Conservation (phyloP, 1,139 yeast species). For the Saccharomycopsis phalli region DNA sequence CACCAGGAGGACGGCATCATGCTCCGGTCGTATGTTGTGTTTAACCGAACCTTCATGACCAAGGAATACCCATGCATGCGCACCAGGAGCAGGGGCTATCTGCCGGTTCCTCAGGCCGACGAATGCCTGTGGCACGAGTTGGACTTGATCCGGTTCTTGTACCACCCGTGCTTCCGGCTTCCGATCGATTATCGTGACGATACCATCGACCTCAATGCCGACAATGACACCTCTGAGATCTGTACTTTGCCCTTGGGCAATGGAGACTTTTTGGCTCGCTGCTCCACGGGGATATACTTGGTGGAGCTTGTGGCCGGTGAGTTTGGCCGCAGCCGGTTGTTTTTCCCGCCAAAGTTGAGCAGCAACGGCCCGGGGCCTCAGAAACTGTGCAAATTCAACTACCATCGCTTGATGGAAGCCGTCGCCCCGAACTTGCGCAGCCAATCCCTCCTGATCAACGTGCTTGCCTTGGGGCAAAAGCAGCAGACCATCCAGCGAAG, state of each 20-base stretch:
- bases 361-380: constrained; percentile 56
- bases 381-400: constrained; percentile 40
- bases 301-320: constrained; percentile 60
- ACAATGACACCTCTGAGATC: constrained; percentile 29
- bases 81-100: constrained; percentile 36
- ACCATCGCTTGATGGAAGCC: constrained; percentile 27
- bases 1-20: constrained; percentile 87
- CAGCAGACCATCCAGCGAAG: constrained; percentile 32
- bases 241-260: constrained; percentile 35
- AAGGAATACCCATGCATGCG: constrained; percentile 55
- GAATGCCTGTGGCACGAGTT: constrained; percentile 83
- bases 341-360: constrained; percentile 44
- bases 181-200: constrained; percentile 47
- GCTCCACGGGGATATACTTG: constrained; percentile 61
- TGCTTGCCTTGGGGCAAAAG: constrained; percentile 39
- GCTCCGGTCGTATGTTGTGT: constrained; percentile 74
- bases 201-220: constrained; percentile 26
- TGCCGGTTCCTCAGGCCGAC: constrained; percentile 50
- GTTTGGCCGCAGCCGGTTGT: constrained; percentile 53
- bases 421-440: constrained; percentile 35
- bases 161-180: constrained; percentile 70
- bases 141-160: constrained; percentile 67
- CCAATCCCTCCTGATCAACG: constrained; percentile 31
- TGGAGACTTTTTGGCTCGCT: constrained; percentile 40
- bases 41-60: constrained; percentile 77